These are phyloP conservation scores for Sordaria brevicollis DNA, from an alignment of 495 filamentous ascomycete species.

Conservation along the genomic window DNA sequence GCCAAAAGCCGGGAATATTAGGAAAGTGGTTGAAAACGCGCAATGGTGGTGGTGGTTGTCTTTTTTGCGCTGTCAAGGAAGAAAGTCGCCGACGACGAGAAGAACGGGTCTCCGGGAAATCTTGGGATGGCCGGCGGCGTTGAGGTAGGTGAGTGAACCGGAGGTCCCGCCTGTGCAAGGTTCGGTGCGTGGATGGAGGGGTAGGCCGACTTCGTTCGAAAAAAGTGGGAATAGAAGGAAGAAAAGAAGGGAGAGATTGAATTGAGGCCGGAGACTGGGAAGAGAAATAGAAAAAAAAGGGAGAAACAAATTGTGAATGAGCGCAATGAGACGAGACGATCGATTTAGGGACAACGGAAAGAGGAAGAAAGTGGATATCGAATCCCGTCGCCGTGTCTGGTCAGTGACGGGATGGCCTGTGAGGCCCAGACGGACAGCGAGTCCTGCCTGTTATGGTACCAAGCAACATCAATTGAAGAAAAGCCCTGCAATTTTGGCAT, in stretches of 20 bases:
- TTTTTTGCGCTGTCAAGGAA: not conserved
- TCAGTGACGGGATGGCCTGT: not conserved
- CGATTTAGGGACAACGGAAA: not conserved
- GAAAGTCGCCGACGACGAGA: not conserved
- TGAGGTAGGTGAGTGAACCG: not conserved
- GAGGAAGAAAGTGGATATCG: not conserved
- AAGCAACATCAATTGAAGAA: not conserved
- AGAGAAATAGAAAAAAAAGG: not conserved
- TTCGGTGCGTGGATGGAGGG: slow-evolving; percentile 1
- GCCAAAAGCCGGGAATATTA: not conserved
- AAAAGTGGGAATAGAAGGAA: slow-evolving; percentile 1
- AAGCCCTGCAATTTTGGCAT: not conserved
- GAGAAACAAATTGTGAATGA: not conserved
- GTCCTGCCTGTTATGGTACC: not conserved
- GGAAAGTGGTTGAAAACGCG: not conserved
- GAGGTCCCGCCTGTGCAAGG: not conserved
- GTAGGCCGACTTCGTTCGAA: not conserved
- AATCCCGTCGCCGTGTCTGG: no score
- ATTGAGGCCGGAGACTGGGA: slow-evolving; percentile 7
- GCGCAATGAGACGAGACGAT: not conserved
- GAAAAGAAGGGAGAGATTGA: not conserved
- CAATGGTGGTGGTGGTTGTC: not conserved
- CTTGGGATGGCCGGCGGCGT: not conserved
- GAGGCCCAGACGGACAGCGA: not conserved
- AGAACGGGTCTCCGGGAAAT: not conserved